Evolutionary conservation across 768 basidiomycete genomes (phyloP).

Genomic region (Tylopilus subfusipes): DNA sequence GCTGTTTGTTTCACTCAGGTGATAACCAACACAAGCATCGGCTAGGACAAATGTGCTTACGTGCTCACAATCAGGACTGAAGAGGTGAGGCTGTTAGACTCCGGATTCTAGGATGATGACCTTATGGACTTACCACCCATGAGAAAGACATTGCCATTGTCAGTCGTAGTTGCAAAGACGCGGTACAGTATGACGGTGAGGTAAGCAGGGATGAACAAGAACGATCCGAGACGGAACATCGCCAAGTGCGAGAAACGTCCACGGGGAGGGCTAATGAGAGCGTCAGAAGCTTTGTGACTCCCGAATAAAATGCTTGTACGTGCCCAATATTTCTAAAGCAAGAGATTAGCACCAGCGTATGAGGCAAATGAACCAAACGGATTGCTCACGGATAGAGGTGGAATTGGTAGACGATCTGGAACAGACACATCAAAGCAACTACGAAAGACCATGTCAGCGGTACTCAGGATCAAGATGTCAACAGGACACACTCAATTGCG

Average conservation of each 20-base stretch:
- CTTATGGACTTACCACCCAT: constrained; percentile 62
- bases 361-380: not conserved
- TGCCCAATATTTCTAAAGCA: constrained; percentile 61
- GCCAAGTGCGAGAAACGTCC: constrained; percentile 80
- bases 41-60: constrained; percentile 41
- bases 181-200: constrained; percentile 74
- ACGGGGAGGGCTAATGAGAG: constrained; percentile 59
- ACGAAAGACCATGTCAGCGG: constrained; percentile 3
- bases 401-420: constrained; percentile 89
- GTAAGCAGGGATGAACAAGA: constrained; percentile 88
- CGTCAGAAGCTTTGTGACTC: constrained; percentile 3
- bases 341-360: not conserved
- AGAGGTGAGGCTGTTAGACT: constrained; percentile 3
- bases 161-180: constrained; percentile 61
- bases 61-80: constrained; percentile 76
- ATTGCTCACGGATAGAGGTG: constrained; percentile 78
- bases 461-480: not conserved
- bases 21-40: not conserved
- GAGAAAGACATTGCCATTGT: constrained; percentile 71
- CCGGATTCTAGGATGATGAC: not conserved
- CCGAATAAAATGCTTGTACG: constrained; percentile 11
- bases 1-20: constrained; percentile 36
- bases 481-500: constrained; percentile 69
- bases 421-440: constrained; percentile 94
- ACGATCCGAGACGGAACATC: constrained; percentile 86